These are phyloP conservation scores for Cladosporium austrohemisphaericum DNA, from an alignment of 2,329 filamentous ascomycete species.

Conservation along the genomic window DNA sequence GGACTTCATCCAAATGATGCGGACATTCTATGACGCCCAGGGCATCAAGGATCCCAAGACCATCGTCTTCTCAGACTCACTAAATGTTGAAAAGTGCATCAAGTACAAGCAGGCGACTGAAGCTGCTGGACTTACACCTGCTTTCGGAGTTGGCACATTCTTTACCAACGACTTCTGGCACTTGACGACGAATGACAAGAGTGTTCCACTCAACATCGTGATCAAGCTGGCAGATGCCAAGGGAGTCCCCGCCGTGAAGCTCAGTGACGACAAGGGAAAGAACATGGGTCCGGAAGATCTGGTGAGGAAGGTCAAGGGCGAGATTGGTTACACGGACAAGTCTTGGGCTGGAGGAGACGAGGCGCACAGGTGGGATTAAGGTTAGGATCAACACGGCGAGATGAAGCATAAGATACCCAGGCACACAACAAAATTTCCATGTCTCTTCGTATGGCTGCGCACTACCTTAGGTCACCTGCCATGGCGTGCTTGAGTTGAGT, in stretches of 20 bases:
- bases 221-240: conserved; percentile 89
- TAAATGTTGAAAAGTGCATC: conserved; percentile 86
- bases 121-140: conserved; percentile 73
- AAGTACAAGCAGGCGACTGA: conserved; percentile 86
- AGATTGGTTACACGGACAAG: conserved; percentile 81
- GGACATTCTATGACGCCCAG: conserved; percentile 72
- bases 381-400: conserved; percentile 26
- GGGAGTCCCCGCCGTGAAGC: conserved; percentile 82
- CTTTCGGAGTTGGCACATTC: conserved; percentile 93
- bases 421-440: no score
- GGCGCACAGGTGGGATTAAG: conserved; percentile 68
- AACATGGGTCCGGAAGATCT: conserved; percentile 84
- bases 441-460: no score
- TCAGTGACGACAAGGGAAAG: conserved; percentile 83
- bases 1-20: conserved; percentile 73
- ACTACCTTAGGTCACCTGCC: no score
- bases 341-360: conserved; percentile 83
- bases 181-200: conserved; percentile 71
- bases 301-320: conserved; percentile 77
- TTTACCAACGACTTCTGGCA: conserved; percentile 88
- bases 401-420: no score
- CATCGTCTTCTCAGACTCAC: conserved; percentile 91
- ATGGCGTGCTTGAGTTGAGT: no score
- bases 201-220: conserved; percentile 89
- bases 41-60: conserved; percentile 77